A percentile compares a stretch with the other conserved stretches of the same genome.
Evolutionary conservation across 805 yeast species (phyloP).

Genomic region (Suhomyces sp.): DNA sequence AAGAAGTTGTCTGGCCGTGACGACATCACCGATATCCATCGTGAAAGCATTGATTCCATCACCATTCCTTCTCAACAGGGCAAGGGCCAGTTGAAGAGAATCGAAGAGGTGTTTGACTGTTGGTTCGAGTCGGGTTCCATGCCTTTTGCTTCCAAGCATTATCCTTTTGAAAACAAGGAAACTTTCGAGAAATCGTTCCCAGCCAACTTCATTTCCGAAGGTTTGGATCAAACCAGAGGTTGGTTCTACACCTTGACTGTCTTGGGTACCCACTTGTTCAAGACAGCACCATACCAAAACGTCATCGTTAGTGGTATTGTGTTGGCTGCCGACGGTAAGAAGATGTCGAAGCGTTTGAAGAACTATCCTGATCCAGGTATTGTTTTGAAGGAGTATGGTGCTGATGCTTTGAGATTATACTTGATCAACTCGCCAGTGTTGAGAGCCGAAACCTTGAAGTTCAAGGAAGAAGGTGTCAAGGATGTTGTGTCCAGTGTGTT

Average conservation of each 20-base stretch:
- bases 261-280: slow-evolving; percentile 90
- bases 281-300: slow-evolving; percentile 89
- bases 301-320: slow-evolving; percentile 96
- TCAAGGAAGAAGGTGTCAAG: slow-evolving; percentile 98
- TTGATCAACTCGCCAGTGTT: slow-evolving; percentile 96
- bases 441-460: slow-evolving; percentile 93
- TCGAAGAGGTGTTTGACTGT: slow-evolving; percentile 98
- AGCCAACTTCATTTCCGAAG: slow-evolving; percentile 97
- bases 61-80: slow-evolving; percentile 92
- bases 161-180: slow-evolving; percentile 87
- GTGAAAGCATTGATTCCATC: slow-evolving; percentile 86
- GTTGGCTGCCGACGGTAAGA: slow-evolving; percentile 96
- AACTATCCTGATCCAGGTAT: slow-evolving; percentile 94
- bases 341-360: slow-evolving; percentile 97
- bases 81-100: slow-evolving; percentile 81
- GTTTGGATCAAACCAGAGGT: slow-evolving; percentile 99
- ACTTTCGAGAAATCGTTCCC: slow-evolving; percentile 77
- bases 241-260: slow-evolving; percentile 98
- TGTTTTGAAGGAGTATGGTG: slow-evolving; percentile 86
- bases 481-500: slow-evolving; percentile 95
- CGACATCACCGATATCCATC: slow-evolving; percentile 86
- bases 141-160: slow-evolving; percentile 97
- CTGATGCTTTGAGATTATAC: slow-evolving; percentile 94
- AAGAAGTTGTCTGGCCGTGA: slow-evolving; percentile 76
- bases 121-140: slow-evolving; percentile 99